Base-by-base conservation (phyloP, 2,329 filamentous ascomycete genomes). In the Pseudopyricularia cyperi region DNA sequence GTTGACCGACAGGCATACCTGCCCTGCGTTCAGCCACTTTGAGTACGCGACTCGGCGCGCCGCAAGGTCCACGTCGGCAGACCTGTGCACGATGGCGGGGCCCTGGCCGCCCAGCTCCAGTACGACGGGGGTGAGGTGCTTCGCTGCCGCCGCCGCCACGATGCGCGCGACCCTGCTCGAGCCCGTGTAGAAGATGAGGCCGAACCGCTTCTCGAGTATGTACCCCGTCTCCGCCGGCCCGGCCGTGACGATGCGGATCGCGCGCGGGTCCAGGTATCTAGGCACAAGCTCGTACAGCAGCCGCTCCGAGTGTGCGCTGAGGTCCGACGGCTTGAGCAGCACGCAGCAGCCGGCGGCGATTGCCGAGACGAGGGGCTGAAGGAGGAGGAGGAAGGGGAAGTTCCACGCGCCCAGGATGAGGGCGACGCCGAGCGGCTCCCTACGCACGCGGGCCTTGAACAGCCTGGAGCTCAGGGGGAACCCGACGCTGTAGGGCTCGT, bases 341-440 rank as follows among this genome's bases (percentile, higher is more conserved):
- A 67, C 62, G 28, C 63, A 60, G 51, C 60, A 63, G 1, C 72
- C 72, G 1, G 72, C 70, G 2, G 70, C 63, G 17, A 73, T 69
- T 15, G 70, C 71, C 15, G 65, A 67, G 24, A 72, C 54, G 34
- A 71, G 56, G 19, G 70, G 70, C 51, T 66, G 62, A 0, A 73
- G 48, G 0, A 64, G 53, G 3, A 70, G 58, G 3, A 64, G 55
- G 49, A 73, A 58, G 1, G 71, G 71, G 17, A 68, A 73, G 53
- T 75, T 74, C 71, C 71, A 74, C 2, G 71, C 63, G 0, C 67
- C 66, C 22, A 75, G 68, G 42, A 74, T 65, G 9, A 75, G 62
- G 1, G 64, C 62, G 1, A 73, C 66, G 6, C 71, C 72, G 3
- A 67, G 60, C 1, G 71, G 71, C 55, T 74, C 70, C 48, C 68